A percentile compares a stretch with the other conserved stretches of the same genome.
Conservation (phyloP, 176 grass and related monocot species). For the Leersia perrieri region DNA sequence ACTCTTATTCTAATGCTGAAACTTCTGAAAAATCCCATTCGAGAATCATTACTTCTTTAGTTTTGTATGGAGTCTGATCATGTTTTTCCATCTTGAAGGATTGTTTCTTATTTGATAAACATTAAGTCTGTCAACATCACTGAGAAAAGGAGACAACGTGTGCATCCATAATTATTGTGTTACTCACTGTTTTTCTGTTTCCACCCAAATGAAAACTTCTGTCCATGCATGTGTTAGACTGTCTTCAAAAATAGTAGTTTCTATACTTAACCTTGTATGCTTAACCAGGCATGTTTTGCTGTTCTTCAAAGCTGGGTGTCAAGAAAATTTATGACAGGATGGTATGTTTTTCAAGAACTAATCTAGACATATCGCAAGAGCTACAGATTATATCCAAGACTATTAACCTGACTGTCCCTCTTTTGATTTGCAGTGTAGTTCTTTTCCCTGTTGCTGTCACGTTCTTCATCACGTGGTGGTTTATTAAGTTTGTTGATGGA, state of each 20-base stretch:
- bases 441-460: constrained; percentile 96
- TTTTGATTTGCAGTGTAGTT: constrained; percentile 72
- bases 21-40: neutral
- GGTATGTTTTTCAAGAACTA: constrained; percentile 47
- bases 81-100: neutral
- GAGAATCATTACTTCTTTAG: neutral
- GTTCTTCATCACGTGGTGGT: constrained; percentile 99
- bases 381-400: neutral
- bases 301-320: constrained; percentile 99
- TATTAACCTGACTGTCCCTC: constrained; percentile 6
- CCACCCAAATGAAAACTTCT: neutral
- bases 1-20: neutral
- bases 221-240: neutral
- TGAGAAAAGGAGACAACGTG: neutral
- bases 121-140: neutral
- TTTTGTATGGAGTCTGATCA: neutral
- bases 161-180: neutral
- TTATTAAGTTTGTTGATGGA: constrained; percentile 98
- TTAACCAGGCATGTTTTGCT: constrained; percentile 76
- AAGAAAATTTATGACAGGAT: constrained; percentile 98
- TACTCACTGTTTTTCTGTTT: neutral
- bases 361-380: neutral
- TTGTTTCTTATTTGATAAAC: neutral
- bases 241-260: neutral
- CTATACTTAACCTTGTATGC: constrained; percentile 4